A percentile compares a stretch with the other conserved stretches of the same genome.
phyloP scores from a whole-genome alignment of 2,329 filamentous ascomycete species.

The Aotearoamyces nothofagi region DNA sequence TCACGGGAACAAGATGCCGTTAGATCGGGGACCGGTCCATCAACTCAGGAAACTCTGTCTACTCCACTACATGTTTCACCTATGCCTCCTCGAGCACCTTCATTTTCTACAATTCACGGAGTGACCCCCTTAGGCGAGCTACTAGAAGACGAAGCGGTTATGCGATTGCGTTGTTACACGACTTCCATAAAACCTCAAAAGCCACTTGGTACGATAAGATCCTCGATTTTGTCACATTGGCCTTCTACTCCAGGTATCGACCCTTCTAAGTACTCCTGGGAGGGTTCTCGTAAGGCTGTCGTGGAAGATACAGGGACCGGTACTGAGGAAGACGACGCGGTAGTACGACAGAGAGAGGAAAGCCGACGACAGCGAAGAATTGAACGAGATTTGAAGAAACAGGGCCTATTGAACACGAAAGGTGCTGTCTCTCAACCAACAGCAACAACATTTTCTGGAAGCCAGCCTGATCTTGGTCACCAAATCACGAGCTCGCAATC shows the following conservation, averaged over 20 bases:
- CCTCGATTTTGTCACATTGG: conserved; percentile 22
- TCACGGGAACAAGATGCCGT: not conserved
- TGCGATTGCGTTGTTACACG: conserved; percentile 21
- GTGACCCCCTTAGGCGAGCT: no score
- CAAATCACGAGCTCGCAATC: conserved; percentile 15
- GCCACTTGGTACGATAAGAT: conserved; percentile 10
- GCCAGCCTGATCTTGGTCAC: conserved; percentile 11
- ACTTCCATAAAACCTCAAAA: conserved; percentile 16
- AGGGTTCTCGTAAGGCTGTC: conserved; percentile 6
- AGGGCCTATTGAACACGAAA: conserved; percentile 9
- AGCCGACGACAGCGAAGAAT: conserved; percentile 13
- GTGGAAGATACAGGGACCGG: conserved; percentile 3
- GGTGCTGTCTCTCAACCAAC: conserved; percentile 29
- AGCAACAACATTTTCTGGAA: conserved; percentile 11
- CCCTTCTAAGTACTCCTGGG: conserved; percentile 20
- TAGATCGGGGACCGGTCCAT: not conserved
- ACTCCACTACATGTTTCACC: conserved; percentile 1
- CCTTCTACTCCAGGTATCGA: conserved; percentile 19
- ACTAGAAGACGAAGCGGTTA: conserved; percentile 18
- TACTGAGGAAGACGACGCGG: conserved; percentile 9
- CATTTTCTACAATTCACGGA: conserved; percentile 1
- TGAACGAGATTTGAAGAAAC: conserved; percentile 16
- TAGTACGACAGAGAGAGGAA: conserved; percentile 11
- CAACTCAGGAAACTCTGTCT: not conserved
- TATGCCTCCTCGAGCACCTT: not conserved